A percentile compares a stretch with the other conserved stretches of the same genome.
These are phyloP conservation scores for Colletotrichum echinochloae DNA, from an alignment of 2,329 filamentous ascomycete genomes.

Conservation along the genomic window DNA sequence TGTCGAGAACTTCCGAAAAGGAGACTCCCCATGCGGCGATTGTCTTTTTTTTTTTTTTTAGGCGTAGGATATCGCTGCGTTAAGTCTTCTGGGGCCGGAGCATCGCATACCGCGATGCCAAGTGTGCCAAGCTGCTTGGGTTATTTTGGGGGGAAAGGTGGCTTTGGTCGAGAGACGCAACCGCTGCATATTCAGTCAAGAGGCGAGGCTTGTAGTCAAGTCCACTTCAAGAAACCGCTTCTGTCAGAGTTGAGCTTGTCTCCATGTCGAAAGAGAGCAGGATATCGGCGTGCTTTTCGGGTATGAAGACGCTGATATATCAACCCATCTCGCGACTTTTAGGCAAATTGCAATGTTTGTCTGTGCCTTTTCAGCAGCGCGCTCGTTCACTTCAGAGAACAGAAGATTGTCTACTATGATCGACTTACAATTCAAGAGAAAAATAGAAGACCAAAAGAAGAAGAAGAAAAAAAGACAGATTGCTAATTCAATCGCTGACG, in stretches of 20 bases:
- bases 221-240: neutral
- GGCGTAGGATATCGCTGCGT: constrained; percentile 10
- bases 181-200: neutral
- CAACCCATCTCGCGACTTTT: neutral
- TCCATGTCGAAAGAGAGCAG: neutral
- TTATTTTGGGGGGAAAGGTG: constrained; percentile 3
- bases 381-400: neutral
- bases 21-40: constrained; percentile 10
- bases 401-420: neutral
- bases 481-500: constrained; percentile 29
- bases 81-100: constrained; percentile 17
- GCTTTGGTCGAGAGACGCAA: neutral
- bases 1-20: neutral
- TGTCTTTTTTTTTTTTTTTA: no score
- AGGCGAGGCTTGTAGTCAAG: constrained; percentile 4
- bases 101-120: constrained; percentile 31
- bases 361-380: neutral
- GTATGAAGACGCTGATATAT: neutral
- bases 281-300: neutral
- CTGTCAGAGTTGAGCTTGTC: neutral
- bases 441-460: neutral
- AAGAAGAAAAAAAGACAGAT: neutral
- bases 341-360: neutral
- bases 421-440: neutral
- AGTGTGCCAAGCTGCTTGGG: constrained; percentile 38